Evolutionary conservation across 1,284 basidiomycete genomes (phyloP), one percentile per base, ranked within the genome.

Genomic region (Pascua sp.): DNA sequence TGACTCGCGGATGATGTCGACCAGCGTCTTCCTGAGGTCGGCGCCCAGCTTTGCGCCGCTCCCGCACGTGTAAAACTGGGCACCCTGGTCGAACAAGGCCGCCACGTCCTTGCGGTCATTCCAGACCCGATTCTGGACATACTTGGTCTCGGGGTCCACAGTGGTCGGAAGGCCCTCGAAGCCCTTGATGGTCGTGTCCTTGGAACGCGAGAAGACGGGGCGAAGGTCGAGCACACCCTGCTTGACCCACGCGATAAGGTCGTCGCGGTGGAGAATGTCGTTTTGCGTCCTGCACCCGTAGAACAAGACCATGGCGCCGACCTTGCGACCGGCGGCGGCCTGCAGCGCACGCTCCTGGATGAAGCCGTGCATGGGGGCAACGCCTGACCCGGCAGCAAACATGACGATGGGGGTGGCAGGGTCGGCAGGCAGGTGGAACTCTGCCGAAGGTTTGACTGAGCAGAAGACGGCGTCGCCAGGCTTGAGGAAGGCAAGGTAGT

Each of bases 341-440:
- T 82, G 81, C 57, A 76, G 67, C 32, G 81, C 80, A 11, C 81
- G 78, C 62, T 83, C 82, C 63, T 82, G 80, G 32, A 83, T 71
- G 73, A 83, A 83, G 2, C 81, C 81, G 42, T 81, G 77, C 78
- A 83, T 81, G 5, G 82, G 81, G 9, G 82, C 80, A 15, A 83
- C 61, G 0, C 82, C 82, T 8, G 80, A 78, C 11, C 82, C 82
- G 39, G 80, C 79, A 42, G 77, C 79, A 66, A 81, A 81, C 75
- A 82, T 78, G 15, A 82, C 72, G 41, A 83, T 71, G 7, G 81
- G 81, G 16, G 75, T 65, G 9, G 56, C 53, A 2, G 79, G 77
- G 56, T 82, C 79, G 13, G 75, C 66, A 1, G 81, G 81, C 7
- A 78, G 79, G 65, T 80, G 80, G 78, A 83, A 83, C n/a, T 75